Percentiles rank a stretch among this genome's conserved stretches.
Evolutionary conservation across 805 yeast genomes (phyloP).

Genomic region (Candida maltosa): DNA sequence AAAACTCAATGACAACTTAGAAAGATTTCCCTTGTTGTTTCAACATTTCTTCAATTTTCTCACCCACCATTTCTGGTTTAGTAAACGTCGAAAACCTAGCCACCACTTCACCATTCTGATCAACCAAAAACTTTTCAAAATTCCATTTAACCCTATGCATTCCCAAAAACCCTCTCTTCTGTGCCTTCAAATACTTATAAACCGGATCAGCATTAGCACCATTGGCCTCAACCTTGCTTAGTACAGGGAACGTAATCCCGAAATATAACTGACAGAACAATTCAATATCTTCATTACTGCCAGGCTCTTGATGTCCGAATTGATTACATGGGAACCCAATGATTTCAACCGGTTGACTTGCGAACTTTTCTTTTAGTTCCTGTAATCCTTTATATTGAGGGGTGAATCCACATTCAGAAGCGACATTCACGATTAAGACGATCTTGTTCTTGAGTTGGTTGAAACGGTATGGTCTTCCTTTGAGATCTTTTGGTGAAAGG

Average conservation of each 20-base stretch:
- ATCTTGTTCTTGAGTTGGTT: conserved; percentile 41
- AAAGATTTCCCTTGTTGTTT: too few species aligned
- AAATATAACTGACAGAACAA: conserved; percentile 73
- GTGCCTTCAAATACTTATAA: conserved; percentile 66
- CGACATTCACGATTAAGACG: conserved; percentile 43
- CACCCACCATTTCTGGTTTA: conserved; percentile 28
- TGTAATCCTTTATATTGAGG: conserved; percentile 41
- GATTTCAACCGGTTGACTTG: conserved; percentile 28
- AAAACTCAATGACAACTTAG: too few species aligned
- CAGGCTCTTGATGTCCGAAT: conserved; percentile 41
- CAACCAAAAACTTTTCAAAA: conserved; percentile 41
- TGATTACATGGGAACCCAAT: conserved; percentile 45
- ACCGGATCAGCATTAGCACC: conserved; percentile 81
- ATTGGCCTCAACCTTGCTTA: conserved; percentile 85
- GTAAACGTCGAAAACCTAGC: conserved; percentile 68
- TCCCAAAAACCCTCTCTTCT: conserved; percentile 47
- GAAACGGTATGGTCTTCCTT: conserved; percentile 34
- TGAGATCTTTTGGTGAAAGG: conserved; percentile 36
- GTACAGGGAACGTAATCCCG: conserved; percentile 87
- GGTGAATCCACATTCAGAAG: conserved; percentile 42
- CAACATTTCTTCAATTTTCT: conserved; percentile 57
- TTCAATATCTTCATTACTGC: conserved; percentile 55
- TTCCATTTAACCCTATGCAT: conserved; percentile 42
- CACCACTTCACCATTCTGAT: conserved; percentile 38
- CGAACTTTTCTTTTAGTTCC: conserved; percentile 38